These are phyloP conservation scores for Plasmodium coatneyi DNA, from an alignment of 169 alveolate species.

Conservation along the genomic window DNA sequence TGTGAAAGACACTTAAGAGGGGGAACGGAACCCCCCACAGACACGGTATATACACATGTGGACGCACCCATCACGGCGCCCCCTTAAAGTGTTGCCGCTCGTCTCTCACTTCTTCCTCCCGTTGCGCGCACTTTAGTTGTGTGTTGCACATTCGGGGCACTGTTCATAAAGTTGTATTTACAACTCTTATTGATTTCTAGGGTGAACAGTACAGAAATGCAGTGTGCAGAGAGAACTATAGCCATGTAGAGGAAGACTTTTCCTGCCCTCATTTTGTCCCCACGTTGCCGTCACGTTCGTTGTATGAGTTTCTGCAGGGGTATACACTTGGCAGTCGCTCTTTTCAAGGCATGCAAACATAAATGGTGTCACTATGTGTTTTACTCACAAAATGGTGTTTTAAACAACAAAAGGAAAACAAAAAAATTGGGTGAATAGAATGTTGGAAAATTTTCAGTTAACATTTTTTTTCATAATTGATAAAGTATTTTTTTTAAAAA, in stretches of 20 bases:
- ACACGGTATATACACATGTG: not conserved
- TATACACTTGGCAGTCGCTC: not conserved
- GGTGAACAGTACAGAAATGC: slow-evolving; percentile 1
- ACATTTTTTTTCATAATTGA: not conserved
- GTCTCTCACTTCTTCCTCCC: slow-evolving; percentile 26
- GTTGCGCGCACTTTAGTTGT: slow-evolving; percentile 59
- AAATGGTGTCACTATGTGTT: not conserved
- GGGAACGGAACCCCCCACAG: not conserved
- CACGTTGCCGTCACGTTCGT: slow-evolving; percentile 1
- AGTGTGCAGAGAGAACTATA: not conserved
- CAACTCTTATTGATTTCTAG: slow-evolving; percentile 30
- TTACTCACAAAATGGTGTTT: not conserved
- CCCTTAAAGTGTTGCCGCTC: not conserved
- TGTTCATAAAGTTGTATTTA: slow-evolving; percentile 47
- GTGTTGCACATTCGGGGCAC: slow-evolving; percentile 5
- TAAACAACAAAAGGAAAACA: not conserved
- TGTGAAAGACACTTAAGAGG: not conserved
- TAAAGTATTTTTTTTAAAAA: not conserved
- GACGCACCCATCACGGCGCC: not conserved
- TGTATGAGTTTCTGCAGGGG: not conserved
- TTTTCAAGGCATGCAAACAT: not conserved
- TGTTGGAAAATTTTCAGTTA: not conserved
- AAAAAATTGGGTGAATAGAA: not conserved
- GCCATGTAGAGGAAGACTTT: slow-evolving; percentile 35
- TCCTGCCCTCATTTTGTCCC: not conserved